Evolutionary conservation across 352 stramenopile genomes (phyloP), one percentile per base, ranked within the genome.

Genomic region (Peronospora farinosa): DNA sequence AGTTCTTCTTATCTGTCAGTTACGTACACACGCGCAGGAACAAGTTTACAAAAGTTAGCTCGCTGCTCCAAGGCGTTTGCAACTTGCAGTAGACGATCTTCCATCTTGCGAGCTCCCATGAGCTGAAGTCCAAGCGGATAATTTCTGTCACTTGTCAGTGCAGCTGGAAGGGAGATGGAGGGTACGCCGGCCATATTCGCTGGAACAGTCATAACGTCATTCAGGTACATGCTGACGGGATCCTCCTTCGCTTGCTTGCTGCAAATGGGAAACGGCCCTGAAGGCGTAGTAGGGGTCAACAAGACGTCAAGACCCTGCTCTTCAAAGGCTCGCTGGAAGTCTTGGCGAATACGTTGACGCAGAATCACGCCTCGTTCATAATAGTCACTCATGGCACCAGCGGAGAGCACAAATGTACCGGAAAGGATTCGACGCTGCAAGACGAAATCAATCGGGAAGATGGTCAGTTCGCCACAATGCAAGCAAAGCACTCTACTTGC

Each of bases 151-250:
- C 17, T 77, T 8, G 77, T 91, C 16, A 86, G 54, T 16, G 78
- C 76, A 7, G 69, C 70, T 2, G 86, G 86, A 16, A 96, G 42
- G 2, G 86, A 95, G 11, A 97, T 67, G 5, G 87, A 71, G 17
- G 89, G 89, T 1, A 97, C 42, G 6, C 88, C 84, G 0, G 88
- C 88, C 45, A 97, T 73, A 49, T 86, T 96, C 2, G 83, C 79
- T 7, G 88, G 84, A 17, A 96, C 86, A 2, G 88, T 97, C 71
- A 97, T 94, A 17, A 97, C 82, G 51, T 97, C 90, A 57, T 96
- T 96, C 37, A 96, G 57, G 51, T 96, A 96, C 77, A 92, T 89
- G 7, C 57, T 69, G 10, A 95, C 73, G 0, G 82, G 84, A 38
- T 95, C 83, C 17, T 78, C 74, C 40, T 76, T 69, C 9, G 60